These are phyloP conservation scores for Pilaira anomala DNA, from an alignment of 192 early-diverging fungal genomes.

Conservation along the genomic window DNA sequence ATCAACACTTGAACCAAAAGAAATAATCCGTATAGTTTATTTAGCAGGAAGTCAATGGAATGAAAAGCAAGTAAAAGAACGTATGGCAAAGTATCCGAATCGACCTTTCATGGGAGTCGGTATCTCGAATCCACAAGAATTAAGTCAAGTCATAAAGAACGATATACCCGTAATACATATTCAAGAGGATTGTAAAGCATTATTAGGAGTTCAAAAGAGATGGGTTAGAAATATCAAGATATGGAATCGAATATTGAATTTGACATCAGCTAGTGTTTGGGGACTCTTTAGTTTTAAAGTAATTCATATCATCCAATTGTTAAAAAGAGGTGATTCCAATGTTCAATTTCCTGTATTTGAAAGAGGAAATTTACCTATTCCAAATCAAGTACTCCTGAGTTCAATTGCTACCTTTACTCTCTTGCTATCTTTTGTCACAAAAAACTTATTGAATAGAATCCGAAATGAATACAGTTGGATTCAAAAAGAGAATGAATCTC, in stretches of 20 bases:
- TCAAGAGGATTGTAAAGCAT: slow-evolving; percentile 13
- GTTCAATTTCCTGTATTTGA: neutral
- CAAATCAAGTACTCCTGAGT: neutral
- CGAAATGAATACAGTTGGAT: slow-evolving; percentile 4
- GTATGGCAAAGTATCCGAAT: slow-evolving; percentile 1
- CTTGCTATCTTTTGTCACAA: neutral
- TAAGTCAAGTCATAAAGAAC: slow-evolving; percentile 5
- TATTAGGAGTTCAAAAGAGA: slow-evolving; percentile 15
- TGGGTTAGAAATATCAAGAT: neutral
- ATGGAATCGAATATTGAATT: neutral
- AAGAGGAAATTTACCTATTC: neutral
- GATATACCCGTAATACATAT: slow-evolving; percentile 26
- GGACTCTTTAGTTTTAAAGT: neutral
- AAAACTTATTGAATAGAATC: neutral
- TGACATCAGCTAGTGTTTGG: slow-evolving; percentile 7
- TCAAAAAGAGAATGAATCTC: slow-evolving; percentile 1
- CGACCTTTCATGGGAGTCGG: slow-evolving; percentile 17
- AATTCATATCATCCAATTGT: neutral
- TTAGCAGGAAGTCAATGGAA: slow-evolving; percentile 3
- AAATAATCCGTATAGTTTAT: neutral
- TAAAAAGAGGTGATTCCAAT: neutral
- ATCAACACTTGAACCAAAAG: slow-evolving; percentile 10
- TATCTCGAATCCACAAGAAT: slow-evolving; percentile 27
- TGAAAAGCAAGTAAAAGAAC: neutral
- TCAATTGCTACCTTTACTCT: neutral